Base-by-base conservation (phyloP, 352 stramenopile genomes). In the Elongisporangium prolatum region DNA sequence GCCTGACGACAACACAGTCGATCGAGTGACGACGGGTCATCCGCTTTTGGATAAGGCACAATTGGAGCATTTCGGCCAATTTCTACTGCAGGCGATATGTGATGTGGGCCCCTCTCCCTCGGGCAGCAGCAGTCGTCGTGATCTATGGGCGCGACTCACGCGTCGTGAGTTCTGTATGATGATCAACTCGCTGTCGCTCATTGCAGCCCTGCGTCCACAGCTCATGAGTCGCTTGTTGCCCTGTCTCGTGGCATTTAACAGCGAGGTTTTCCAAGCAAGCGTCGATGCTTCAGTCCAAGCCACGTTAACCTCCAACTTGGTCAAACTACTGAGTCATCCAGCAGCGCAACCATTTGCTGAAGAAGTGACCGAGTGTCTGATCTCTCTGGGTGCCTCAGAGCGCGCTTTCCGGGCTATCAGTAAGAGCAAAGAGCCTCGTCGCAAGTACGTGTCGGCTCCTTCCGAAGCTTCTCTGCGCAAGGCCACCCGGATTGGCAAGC, bases 351-450 rank as follows among this genome's bases (percentile, higher is more conserved):
- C 70, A 18, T 80, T 89, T 54, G 68, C 72, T 24, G 80, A 93
- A 49, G 81, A 91, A 50, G 75, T 93, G 48, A 93, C 79, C 17
- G 79, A 89, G 52, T 71, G 72, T 62, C 69, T 93, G 22, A 91
- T 91, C 58, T 73, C 74, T 2, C 65, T 87, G 0, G 73, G 79
- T n/a, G 77, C 83, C 5, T 88, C 80, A 18, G 80, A 89, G 59
- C 84, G 81, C 34, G 84, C 84, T 3, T 89, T 91, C 66, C 71
- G 79, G 28, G 84, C 84, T 3, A 84, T 90, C 64, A 89, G 70
- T 60, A 93, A 91, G 59, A 89, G 76, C 67, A 91, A 91, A 57
- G 77, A 88, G 50, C 79, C 82, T 34, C 73, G 84, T 4, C 74
- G 84, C 34, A 82, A 83, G 52, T 93, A 93, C 63, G 82, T 88